A percentile compares a stretch with the other conserved stretches of the same genome.
These are phyloP conservation scores for Dothistroma pini DNA, from an alignment of 2,329 filamentous ascomycete species.

Conservation along the genomic window DNA sequence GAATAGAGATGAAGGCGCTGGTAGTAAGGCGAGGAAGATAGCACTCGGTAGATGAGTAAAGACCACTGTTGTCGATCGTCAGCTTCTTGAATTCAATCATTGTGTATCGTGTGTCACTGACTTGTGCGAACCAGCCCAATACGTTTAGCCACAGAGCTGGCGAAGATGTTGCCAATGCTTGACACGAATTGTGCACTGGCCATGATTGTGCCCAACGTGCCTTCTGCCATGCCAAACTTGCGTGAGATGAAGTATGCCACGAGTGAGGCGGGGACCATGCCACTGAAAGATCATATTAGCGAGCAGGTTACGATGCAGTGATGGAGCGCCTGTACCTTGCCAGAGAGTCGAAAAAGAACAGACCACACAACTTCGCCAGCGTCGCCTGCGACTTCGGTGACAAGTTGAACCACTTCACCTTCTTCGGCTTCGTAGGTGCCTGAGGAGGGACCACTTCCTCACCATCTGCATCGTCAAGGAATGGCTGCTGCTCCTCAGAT, in stretches of 20 bases:
- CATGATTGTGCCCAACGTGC: constrained; percentile 53
- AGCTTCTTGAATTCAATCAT: not conserved
- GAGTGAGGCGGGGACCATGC: constrained; percentile 53
- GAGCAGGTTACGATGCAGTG: constrained; percentile 44
- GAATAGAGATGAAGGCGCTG: constrained; percentile 51
- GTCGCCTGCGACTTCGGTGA: constrained; percentile 13
- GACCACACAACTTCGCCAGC: constrained; percentile 57
- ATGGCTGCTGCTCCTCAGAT: constrained; percentile 17
- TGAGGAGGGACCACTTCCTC: not conserved
- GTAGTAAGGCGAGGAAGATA: constrained; percentile 59
- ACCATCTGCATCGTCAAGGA: constrained; percentile 10
- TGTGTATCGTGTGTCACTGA: constrained; percentile 41
- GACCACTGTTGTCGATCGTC: constrained; percentile 21
- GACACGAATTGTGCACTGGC: constrained; percentile 44
- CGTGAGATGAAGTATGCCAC: constrained; percentile 54
- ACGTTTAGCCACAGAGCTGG: constrained; percentile 62
- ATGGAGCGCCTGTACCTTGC: constrained; percentile 37
- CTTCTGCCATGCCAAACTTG: constrained; percentile 52
- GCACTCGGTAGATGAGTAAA: constrained; percentile 69
- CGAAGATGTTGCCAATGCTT: constrained; percentile 45
- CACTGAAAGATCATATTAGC: constrained; percentile 41
- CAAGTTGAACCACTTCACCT: constrained; percentile 13
- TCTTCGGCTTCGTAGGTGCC: constrained; percentile 3
- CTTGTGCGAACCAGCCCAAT: constrained; percentile 61
- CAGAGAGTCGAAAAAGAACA: constrained; percentile 66